phyloP scores from a whole-genome alignment of 495 filamentous ascomycete genomes.

The Hypoxylon lenormandii region DNA sequence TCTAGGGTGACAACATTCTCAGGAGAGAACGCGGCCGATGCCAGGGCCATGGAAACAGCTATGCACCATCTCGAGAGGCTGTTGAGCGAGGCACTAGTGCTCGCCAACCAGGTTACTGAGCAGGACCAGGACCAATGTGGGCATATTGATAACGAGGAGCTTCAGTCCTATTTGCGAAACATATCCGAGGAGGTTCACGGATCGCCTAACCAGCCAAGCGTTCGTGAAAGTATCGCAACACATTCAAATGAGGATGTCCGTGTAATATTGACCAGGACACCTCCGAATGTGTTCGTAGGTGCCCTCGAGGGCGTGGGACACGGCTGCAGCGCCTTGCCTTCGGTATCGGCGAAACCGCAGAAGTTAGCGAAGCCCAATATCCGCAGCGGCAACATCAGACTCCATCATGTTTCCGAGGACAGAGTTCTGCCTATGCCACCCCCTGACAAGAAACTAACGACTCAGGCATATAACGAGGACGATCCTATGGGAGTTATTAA shows the following conservation, averaged over 20 bases:
- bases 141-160: slow-evolving; percentile 32
- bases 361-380: slow-evolving; percentile 34
- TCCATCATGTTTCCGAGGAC: slow-evolving; percentile 32
- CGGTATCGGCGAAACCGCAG: slow-evolving; percentile 29
- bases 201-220: slow-evolving; percentile 26
- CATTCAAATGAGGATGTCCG: slow-evolving; percentile 36
- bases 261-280: slow-evolving; percentile 41
- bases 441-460: slow-evolving; percentile 35
- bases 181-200: slow-evolving; percentile 10
- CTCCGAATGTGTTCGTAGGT: slow-evolving; percentile 5
- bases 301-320: slow-evolving; percentile 1
- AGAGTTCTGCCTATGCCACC: slow-evolving; percentile 39
- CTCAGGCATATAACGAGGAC: slow-evolving; percentile 48
- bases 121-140: slow-evolving; percentile 27
- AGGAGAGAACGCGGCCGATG: slow-evolving; percentile 24
- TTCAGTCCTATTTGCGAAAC: slow-evolving; percentile 20
- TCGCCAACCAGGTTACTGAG: slow-evolving; percentile 57
- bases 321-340: slow-evolving; percentile 11
- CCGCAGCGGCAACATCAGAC: neutral
- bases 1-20: slow-evolving; percentile 47
- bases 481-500: slow-evolving; percentile 42
- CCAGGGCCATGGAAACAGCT: slow-evolving; percentile 46
- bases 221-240: slow-evolving; percentile 32
- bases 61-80: slow-evolving; percentile 61
- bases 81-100: slow-evolving; percentile 58